Conservation (phyloP, 2,329 filamentous ascomycete species). For the Ophiostoma sp. region DNA sequence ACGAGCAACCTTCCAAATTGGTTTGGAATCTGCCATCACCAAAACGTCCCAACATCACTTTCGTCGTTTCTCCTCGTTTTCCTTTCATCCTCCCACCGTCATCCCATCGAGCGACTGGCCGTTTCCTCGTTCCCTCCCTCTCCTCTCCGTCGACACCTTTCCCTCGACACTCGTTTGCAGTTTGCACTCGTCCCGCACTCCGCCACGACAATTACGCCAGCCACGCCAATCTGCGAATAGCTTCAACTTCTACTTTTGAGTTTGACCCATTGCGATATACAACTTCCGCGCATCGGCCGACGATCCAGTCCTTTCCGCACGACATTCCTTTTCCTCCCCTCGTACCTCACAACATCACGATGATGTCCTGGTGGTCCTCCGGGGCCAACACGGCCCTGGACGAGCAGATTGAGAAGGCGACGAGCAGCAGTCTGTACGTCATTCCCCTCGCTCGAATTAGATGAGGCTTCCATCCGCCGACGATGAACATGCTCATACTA, state of each 20-base stretch:
- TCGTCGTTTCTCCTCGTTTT: background rate
- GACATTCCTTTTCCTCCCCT: too few species aligned
- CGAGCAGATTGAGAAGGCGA: constrained; percentile 95
- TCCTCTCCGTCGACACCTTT: background rate
- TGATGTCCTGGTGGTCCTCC: constrained; percentile 96
- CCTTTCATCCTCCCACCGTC: background rate
- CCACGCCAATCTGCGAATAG: constrained; percentile 11
- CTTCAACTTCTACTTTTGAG: background rate
- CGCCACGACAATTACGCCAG: background rate
- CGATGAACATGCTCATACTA: too few species aligned
- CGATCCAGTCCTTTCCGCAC: background rate
- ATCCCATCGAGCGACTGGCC: background rate
- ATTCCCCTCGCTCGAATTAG: background rate
- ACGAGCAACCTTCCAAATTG: background rate
- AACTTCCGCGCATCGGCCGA: background rate
- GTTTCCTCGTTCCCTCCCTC: background rate
- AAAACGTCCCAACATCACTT: background rate
- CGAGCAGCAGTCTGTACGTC: constrained; percentile 83
- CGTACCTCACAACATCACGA: constrained; percentile 44
- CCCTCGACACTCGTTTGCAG: background rate
- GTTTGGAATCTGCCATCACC: constrained; percentile 19
- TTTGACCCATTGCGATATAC: too few species aligned
- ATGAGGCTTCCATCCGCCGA: background rate
- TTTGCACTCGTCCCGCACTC: background rate
- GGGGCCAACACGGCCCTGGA: constrained; percentile 88